Evolutionary conservation across 345 rosid genomes (phyloP), one percentile per base, ranked within the genome.

Genomic region (Gossypium rotundifolium): DNA sequence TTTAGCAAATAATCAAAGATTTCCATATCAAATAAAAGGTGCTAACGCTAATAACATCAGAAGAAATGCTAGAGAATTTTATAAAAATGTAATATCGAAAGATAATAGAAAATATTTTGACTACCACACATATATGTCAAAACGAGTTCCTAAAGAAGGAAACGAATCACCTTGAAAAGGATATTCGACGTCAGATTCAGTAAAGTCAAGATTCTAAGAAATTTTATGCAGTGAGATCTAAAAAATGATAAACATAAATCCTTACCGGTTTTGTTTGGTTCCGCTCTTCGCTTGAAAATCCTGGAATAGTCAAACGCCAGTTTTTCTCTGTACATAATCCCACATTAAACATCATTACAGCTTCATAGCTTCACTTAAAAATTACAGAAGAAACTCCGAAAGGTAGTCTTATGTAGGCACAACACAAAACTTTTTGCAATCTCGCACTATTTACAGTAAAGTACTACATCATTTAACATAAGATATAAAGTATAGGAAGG

Each of bases 241-340:
- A 18, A 57, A 70, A 71, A 66, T 46, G 64, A 52, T 45, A 46
- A 55, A 29, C 33, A 64, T 25, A 71, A 66, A 75, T 77, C 54
- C 90, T 88, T 83, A 95, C 98, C 48, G 80, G 79, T 86, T 86
- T 87, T 79, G 83, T 84, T 78, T 84, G 90, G 76, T 83, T 93
- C 64, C 46, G 79, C 74, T 88, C 90, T 78, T 95, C 98, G 27
- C 91, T 90, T 51, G 94, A 90, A 86, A 80, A 91, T 83, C 96
- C 96, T 9, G 98, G 97, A 73, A 95, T 77, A 3, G 89, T 83
- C 91, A 95, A 81, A 65, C 81, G 84, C 94, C 89, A 85, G 80
- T 90, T 95, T 85, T 87, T 95, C 86, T 93, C 98, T 93, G 93
- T 85, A 87, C 59, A 80, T 23, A 55, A 27, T 11, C 13, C 44